phyloP scores from a whole-genome alignment of 352 stramenopile genomes.

The Globisporangium heterothallicum region DNA sequence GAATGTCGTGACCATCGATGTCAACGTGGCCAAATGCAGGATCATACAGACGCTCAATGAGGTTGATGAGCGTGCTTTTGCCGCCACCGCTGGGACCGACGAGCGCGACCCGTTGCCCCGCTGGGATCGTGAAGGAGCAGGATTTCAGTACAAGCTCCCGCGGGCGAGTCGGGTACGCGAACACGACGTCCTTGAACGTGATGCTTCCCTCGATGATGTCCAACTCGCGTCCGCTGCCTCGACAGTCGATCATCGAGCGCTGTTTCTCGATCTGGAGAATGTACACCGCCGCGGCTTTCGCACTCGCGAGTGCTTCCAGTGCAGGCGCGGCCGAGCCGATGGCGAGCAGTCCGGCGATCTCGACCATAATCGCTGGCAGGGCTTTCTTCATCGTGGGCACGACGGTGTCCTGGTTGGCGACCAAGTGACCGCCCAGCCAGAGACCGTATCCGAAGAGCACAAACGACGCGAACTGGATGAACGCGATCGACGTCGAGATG shows the following conservation, averaged over 20 bases:
- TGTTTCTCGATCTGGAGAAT: conserved; percentile 21
- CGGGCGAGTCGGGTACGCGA: conserved; percentile 56
- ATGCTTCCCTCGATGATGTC: conserved; percentile 11
- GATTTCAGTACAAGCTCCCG: conserved; percentile 17
- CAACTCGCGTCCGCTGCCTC: conserved; percentile 6
- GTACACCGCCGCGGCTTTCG: conserved; percentile 14
- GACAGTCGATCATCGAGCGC: conserved; percentile 17
- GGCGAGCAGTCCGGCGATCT: conserved; percentile 16
- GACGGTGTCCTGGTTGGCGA: conserved; percentile 13
- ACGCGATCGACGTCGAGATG: conserved; percentile 14
- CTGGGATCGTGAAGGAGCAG: conserved; percentile 22
- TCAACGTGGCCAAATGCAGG: conserved; percentile 19
- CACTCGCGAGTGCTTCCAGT: conserved; percentile 17
- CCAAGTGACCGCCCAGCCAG: conserved; percentile 17
- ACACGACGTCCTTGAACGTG: conserved; percentile 21
- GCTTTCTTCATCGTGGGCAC: conserved; percentile 18
- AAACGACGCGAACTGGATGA: conserved; percentile 24
- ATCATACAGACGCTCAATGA: conserved; percentile 91
- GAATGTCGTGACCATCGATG: conserved; percentile 30
- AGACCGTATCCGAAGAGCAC: conserved; percentile 19
- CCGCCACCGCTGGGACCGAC: conserved; percentile 25
- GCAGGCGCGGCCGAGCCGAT: conserved; percentile 17
- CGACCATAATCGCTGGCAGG: conserved; percentile 17
- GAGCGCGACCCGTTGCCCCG: conserved; percentile 28
- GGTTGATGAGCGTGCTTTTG: conserved; percentile 85